Conservation (phyloP, 2,329 filamentous ascomycete genomes). For the Fonsecaea multimorphosa region DNA sequence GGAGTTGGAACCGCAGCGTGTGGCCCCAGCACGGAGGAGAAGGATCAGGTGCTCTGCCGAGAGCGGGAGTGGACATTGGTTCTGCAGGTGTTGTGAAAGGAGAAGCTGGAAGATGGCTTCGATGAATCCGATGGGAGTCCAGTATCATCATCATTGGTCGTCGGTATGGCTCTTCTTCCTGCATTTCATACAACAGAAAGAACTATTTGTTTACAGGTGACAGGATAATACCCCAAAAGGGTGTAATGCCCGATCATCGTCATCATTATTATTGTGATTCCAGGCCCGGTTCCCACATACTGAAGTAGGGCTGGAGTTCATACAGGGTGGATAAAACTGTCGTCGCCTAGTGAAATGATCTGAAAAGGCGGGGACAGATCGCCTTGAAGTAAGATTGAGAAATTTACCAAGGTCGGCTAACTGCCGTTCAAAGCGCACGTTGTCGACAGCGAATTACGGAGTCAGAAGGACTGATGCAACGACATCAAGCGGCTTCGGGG, state of each 20-base stretch:
- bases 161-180: background rate
- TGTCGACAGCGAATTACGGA: background rate
- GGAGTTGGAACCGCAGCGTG: slow-evolving; percentile 42
- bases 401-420: background rate
- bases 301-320: background rate
- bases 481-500: background rate
- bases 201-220: background rate
- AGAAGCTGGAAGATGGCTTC: background rate
- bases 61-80: slow-evolving; percentile 20
- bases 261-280: background rate
- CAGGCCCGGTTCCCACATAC: background rate
- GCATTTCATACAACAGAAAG: background rate
- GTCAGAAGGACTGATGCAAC: background rate
- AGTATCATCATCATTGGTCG: background rate
- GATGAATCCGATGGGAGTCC: background rate
- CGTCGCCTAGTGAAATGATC: background rate
- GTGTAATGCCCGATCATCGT: background rate
- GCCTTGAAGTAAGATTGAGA: background rate
- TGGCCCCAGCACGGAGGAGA: slow-evolving; percentile 33
- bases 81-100: slow-evolving; percentile 13
- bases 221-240: background rate
- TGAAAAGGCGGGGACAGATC: background rate
- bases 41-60: slow-evolving; percentile 30
- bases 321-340: background rate
- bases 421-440: background rate